These are phyloP conservation scores for Platanthera zijinensis DNA, from an alignment of 106 monocot species.

Conservation along the genomic window DNA sequence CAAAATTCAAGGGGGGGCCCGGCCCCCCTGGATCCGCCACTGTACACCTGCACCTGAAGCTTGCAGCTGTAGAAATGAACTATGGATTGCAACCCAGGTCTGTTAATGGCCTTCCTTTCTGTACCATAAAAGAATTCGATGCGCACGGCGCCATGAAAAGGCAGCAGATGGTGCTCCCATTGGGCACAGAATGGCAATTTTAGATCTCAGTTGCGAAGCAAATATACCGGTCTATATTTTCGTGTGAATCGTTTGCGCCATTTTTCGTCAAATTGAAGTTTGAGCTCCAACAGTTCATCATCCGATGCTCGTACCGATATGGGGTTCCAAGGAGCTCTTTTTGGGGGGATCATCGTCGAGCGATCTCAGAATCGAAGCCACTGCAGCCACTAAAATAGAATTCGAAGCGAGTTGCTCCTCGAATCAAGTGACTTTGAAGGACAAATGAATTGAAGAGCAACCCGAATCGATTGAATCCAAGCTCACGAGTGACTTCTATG, in stretches of 20 bases:
- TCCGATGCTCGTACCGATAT: constrained; percentile 68
- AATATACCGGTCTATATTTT: constrained; percentile 4
- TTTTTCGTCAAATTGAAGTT: constrained; percentile 36
- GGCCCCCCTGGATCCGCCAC: too few species aligned
- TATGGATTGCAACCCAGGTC: constrained; percentile 48
- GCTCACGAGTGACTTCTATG: constrained; percentile 26
- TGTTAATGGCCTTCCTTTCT: constrained; percentile 23
- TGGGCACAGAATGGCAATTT: constrained; percentile 81
- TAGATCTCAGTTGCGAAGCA: constrained; percentile 21
- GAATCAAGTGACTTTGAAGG: too few species aligned
- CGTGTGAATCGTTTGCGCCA: constrained; percentile 5
- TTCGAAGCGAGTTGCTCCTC: too few species aligned
- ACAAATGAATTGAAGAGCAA: too few species aligned
- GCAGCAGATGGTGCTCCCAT: constrained; percentile 91
- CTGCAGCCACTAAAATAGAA: constrained; percentile 57
- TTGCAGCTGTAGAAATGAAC: constrained; percentile 70
- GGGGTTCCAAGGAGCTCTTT: constrained; percentile 83
- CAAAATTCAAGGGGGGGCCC: too few species aligned
- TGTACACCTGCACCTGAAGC: constrained; percentile 93
- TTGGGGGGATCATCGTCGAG: constrained; percentile 75
- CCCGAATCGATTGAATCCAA: too few species aligned
- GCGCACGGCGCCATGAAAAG: constrained; percentile 84
- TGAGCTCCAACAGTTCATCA: constrained; percentile 72
- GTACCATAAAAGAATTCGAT: constrained; percentile 40
- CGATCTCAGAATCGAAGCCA: constrained; percentile 38